Evolutionary conservation across 106 monocot genomes (phyloP).

Genomic region (Dactylorhiza incarnata): DNA sequence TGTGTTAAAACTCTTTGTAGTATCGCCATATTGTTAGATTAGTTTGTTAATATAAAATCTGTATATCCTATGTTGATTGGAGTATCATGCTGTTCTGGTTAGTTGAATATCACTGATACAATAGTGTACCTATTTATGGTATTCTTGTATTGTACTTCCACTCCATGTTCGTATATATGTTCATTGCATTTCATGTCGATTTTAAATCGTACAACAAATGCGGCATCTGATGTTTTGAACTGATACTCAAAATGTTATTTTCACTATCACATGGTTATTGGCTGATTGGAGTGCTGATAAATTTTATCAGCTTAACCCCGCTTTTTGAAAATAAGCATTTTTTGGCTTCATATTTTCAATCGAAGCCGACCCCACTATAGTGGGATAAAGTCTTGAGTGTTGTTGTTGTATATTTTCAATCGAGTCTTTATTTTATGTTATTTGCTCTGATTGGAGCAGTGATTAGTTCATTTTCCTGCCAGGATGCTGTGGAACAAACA

Average conservation of each 20-base stretch:
- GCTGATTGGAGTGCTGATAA: not conserved
- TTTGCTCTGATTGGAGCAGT: not conserved
- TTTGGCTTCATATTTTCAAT: not conserved
- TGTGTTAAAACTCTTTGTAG: conserved; percentile 14
- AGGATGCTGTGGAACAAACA: conserved; percentile 83
- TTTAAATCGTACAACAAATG: not conserved
- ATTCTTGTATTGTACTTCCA: not conserved
- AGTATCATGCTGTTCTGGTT: not conserved
- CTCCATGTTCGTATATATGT: not conserved
- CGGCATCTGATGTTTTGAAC: not conserved
- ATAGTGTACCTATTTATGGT: not conserved
- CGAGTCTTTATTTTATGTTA: not conserved
- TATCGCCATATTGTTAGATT: not conserved
- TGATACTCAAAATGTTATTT: not conserved
- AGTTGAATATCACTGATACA: not conserved
- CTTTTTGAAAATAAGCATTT: not conserved
- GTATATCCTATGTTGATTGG: not conserved
- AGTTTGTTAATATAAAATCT: not conserved
- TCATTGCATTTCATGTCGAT: not conserved
- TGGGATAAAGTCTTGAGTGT: too few relatives aligned
- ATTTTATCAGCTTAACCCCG: not conserved
- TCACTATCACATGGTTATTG: not conserved
- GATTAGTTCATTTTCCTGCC: conserved; percentile 1
- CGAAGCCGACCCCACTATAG: too few relatives aligned
- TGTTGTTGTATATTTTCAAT: not conserved